Evolutionary conservation across 1,284 basidiomycete genomes (phyloP), one percentile per base, ranked within the genome.

Genomic region (Erythrobasidium hasegawianum): DNA sequence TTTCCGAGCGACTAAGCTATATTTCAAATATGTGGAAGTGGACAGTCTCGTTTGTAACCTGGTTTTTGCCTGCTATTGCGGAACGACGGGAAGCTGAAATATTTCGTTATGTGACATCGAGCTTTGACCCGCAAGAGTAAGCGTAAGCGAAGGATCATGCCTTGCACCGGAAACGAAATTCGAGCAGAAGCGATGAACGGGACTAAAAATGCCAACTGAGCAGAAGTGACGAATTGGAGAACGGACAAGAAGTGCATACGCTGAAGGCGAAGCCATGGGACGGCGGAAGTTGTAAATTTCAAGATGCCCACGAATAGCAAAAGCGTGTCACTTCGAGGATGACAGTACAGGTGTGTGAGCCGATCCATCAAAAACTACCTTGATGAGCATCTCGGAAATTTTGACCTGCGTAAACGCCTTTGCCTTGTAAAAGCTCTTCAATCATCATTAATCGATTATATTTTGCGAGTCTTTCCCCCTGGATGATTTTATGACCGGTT

Each of bases 241-340:
- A 41, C n/a, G n/a, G n/a, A n/a, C n/a, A n/a, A n/a, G n/a, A n/a
- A n/a, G n/a, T n/a, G n/a, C n/a, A n/a, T n/a, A n/a, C n/a, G n/a
- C n/a, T n/a, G n/a, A n/a, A n/a, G n/a, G n/a, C n/a, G n/a, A n/a
- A n/a, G n/a, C 11, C 40, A 41, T 41, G 40, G 40, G 40, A 41
- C 40, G 40, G 40, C n/a, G 40, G 40, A n/a, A 41, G n/a, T 41
- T 41, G 40, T 41, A 41, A 41, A n/a, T 10, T 10, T 41, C 40
- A 41, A 41, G 40, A 41, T 41, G 40, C n/a, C n/a, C n/a, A n/a
- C n/a, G n/a, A n/a, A n/a, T n/a, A n/a, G n/a, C n/a, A n/a, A 41
- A 41, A 41, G 40, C 40, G n/a, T 41, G 40, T 41, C n/a, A 41
- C 40, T 41, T 41, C n/a, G 40, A 41, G 40, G 40, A 41, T 41